Evolutionary conservation across 352 stramenopile genomes (phyloP).

Genomic region (Phytophthora sojae): DNA sequence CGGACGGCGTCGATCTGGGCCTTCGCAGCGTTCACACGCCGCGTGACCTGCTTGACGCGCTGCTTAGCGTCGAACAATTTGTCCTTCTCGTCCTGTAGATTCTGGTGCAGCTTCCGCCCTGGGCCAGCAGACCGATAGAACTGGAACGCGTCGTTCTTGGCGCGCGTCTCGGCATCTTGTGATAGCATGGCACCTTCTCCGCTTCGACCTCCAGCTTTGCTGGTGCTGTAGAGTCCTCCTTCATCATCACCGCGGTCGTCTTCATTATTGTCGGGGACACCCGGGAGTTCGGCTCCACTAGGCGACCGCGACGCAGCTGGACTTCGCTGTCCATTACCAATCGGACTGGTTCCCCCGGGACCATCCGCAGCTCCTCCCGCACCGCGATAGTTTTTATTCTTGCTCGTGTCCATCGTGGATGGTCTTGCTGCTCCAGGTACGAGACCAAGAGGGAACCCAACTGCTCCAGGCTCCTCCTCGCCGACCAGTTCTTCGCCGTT

Average conservation of each 20-base stretch:
- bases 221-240: slow-evolving; percentile 7
- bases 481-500: slow-evolving; percentile 56
- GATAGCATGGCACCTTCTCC: slow-evolving; percentile 10
- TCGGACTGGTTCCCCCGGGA: slow-evolving; percentile 7
- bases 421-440: slow-evolving; percentile 62
- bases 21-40: slow-evolving; percentile 84
- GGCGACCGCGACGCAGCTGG: slow-evolving; percentile 41
- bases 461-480: slow-evolving; percentile 60
- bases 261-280: slow-evolving; percentile 35
- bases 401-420: slow-evolving; percentile 62
- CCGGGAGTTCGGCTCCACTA: slow-evolving; percentile 24
- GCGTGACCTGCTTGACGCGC: slow-evolving; percentile 74
- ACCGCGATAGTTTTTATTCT: slow-evolving; percentile 3
- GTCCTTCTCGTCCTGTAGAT: slow-evolving; percentile 77
- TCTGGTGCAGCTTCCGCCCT: slow-evolving; percentile 67
- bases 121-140: slow-evolving; percentile 65
- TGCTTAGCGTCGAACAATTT: slow-evolving; percentile 79
- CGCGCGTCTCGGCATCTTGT: slow-evolving; percentile 27
- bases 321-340: slow-evolving; percentile 40
- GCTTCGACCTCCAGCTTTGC: slow-evolving; percentile 9
- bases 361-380: not conserved
- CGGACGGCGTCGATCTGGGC: slow-evolving; percentile 73
- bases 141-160: slow-evolving; percentile 79
- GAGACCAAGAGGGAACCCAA: slow-evolving; percentile 68
- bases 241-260: slow-evolving; percentile 37